Evolutionary conservation across 2,329 filamentous ascomycete species (phyloP).

Genomic region (Thelonectria rubi): DNA sequence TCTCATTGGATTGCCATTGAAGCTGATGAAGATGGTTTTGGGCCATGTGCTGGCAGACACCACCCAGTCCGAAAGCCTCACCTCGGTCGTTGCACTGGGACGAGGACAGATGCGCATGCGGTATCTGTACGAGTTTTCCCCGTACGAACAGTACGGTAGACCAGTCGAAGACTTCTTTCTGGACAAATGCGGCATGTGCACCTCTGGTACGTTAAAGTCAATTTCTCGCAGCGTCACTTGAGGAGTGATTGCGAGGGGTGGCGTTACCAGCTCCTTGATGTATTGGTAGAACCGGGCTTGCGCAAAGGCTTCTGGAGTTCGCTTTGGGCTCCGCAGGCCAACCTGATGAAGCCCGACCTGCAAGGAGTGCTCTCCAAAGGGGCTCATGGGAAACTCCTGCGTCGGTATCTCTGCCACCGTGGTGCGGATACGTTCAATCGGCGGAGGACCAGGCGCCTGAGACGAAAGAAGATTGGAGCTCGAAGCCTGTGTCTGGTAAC

Average conservation of each 20-base stretch:
- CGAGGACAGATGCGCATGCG: constrained; percentile 72
- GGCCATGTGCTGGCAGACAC: constrained; percentile 76
- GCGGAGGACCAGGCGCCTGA: not conserved
- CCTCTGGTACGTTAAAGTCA: constrained; percentile 55
- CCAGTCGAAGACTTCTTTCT: constrained; percentile 40
- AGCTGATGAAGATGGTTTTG: constrained; percentile 69
- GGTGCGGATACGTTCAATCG: not conserved
- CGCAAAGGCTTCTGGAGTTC: constrained; percentile 44
- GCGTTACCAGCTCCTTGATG: constrained; percentile 59
- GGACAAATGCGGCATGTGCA: constrained; percentile 50
- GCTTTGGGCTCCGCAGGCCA: constrained; percentile 58
- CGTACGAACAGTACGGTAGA: constrained; percentile 51
- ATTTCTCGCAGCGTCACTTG: constrained; percentile 53
- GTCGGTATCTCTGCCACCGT: constrained; percentile 28
- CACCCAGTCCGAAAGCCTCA: constrained; percentile 67
- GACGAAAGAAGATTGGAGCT: not conserved
- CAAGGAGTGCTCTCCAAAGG: constrained; percentile 54
- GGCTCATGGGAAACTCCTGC: constrained; percentile 53
- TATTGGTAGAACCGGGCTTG: constrained; percentile 64
- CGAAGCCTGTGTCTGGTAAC: not conserved
- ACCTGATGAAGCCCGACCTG: constrained; percentile 57
- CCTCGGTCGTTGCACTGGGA: constrained; percentile 23
- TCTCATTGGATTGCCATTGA: constrained; percentile 70
- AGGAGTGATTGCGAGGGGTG: constrained; percentile 53
- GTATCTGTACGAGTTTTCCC: constrained; percentile 66